A percentile compares a stretch with the other conserved stretches of the same genome.
These are phyloP conservation scores for Aspergillus homomorphus DNA, from an alignment of 495 filamentous ascomycete species.

Conservation along the genomic window DNA sequence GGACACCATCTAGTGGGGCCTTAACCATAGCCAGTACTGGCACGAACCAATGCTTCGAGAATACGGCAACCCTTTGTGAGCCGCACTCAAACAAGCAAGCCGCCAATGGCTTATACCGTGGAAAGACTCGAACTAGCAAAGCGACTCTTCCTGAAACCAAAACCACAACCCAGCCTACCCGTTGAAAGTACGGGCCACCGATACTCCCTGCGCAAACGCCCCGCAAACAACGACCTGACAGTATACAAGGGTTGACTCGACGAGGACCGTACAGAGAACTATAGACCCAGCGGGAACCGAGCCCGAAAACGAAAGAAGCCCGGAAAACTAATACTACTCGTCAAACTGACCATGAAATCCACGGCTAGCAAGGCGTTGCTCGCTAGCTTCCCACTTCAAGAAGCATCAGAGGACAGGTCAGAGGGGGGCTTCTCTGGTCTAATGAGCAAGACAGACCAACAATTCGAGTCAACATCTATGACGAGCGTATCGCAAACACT, in stretches of 20 bases:
- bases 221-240: background rate
- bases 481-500: background rate
- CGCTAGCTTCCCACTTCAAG: too few relatives aligned
- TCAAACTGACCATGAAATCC: background rate
- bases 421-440: too few relatives aligned
- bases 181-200: background rate
- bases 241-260: slow-evolving; percentile 16
- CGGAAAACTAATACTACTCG: background rate
- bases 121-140: slow-evolving; percentile 1
- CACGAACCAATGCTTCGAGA: background rate
- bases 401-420: too few relatives aligned
- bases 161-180: background rate
- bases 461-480: background rate
- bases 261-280: slow-evolving; percentile 14
- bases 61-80: background rate
- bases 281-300: background rate
- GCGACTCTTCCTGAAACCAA: slow-evolving; percentile 1
- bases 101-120: slow-evolving; percentile 11
- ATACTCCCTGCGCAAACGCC: slow-evolving; percentile 14
- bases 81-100: background rate
- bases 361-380: background rate
- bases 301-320: background rate
- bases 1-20: too few relatives aligned
- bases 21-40: too few relatives aligned
- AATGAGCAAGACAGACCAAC: too few relatives aligned